These are phyloP conservation scores for Solanum peruvianum DNA, from an alignment of 257 asterid species.

Conservation along the genomic window DNA sequence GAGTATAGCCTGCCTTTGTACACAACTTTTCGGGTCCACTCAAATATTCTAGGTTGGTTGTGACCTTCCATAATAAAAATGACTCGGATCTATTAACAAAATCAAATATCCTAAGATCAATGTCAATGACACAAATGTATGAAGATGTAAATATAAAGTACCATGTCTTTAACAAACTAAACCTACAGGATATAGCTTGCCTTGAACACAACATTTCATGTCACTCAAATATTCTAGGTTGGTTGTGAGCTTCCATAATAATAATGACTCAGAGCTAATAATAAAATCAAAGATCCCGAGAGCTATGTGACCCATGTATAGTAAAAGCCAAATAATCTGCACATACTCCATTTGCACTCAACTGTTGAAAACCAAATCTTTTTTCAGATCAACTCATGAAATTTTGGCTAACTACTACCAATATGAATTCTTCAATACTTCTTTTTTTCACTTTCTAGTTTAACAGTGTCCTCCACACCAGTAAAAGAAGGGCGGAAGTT, in stretches of 20 bases:
- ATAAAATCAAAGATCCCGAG: background rate
- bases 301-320: background rate
- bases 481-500: background rate
- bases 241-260: background rate
- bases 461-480: background rate
- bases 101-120: no score
- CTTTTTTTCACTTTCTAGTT: background rate
- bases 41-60: no score
- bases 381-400: background rate
- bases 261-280: background rate
- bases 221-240: background rate
- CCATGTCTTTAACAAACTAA: background rate
- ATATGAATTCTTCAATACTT: background rate
- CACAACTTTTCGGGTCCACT: no score
- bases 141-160: background rate
- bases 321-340: background rate
- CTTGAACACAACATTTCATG: background rate
- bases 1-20: no score
- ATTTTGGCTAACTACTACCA: background rate
- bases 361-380: background rate
- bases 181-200: background rate
- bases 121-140: background rate
- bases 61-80: no score
- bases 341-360: background rate
- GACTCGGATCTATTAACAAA: no score